Percentiles rank a stretch among this genome's conserved stretches.
phyloP scores from a whole-genome alignment of 2,329 filamentous ascomycete genomes.

The Monosporascus sp. region DNA sequence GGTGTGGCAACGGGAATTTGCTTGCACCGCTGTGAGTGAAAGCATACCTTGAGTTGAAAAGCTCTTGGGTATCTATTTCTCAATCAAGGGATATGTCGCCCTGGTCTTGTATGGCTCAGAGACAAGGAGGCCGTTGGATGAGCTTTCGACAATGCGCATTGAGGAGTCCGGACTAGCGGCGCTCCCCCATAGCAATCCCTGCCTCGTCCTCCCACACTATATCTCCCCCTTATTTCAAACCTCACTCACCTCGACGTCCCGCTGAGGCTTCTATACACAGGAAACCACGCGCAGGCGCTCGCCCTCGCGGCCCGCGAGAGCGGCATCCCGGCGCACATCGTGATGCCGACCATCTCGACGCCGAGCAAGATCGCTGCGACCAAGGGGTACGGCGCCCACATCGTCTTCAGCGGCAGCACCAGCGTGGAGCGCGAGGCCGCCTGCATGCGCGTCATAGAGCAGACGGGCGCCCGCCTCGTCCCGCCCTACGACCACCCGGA shows the following conservation, averaged over 20 bases:
- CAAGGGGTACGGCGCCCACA: conserved; percentile 65
- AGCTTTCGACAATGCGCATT: no score
- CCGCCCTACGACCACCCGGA: conserved; percentile 91
- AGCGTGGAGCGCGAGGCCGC: conserved; percentile 74
- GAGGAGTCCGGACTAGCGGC: no score
- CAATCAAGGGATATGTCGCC: no score
- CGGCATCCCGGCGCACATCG: conserved; percentile 73
- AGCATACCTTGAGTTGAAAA: no score
- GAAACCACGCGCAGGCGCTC: conserved; percentile 92
- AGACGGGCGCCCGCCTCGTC: conserved; percentile 72
- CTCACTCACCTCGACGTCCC: not conserved
- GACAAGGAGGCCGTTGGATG: no score
- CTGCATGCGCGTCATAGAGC: conserved; percentile 59
- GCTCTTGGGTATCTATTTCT: no score
- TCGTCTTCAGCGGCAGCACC: conserved; percentile 80
- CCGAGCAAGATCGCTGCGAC: conserved; percentile 86
- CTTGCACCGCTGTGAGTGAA: no score
- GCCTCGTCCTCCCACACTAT: not conserved
- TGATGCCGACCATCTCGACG: conserved; percentile 85
- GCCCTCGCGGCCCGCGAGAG: conserved; percentile 74
- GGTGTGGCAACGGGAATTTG: no score
- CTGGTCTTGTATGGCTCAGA: no score
- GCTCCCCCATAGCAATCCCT: not conserved
- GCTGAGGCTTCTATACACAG: conserved; percentile 35
- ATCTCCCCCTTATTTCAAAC: not conserved